Base-by-base conservation (phyloP, 129 eudicot species). In the Flaveria brownii region DNA sequence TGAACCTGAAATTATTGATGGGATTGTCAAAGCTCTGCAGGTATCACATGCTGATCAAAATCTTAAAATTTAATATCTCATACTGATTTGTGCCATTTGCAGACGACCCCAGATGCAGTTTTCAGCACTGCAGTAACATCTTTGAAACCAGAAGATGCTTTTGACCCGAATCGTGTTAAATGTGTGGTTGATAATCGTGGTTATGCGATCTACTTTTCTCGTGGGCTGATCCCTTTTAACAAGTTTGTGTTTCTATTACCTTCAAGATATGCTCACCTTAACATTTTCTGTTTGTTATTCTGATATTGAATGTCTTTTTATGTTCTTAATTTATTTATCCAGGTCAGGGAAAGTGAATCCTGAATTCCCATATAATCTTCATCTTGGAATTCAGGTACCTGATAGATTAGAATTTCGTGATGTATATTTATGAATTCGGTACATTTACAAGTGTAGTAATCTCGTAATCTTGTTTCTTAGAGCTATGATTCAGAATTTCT, bases 101-200 rank as follows among this genome's bases (percentile, higher is more conserved):
- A 94, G 98, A 88, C 84, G 64, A 86, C 90, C 73, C 97, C 98
- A 18, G 96, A 91, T 87, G 98, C 98, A 77, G 98, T 91, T 33
- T 91, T 94, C 74, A 94, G 98, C 88, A 94, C 98, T 2, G 97
- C 97, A 46, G 96, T 91, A 16, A 94, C 98, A 71, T 75, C 98
- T 73, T 83, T 94, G 80, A 91, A 84, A 77, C 89, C 97, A 52
- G 98, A 91, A 82, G 96, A 94, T 86, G 98, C 98, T 62, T 87
- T 87, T 76, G 96, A 94, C 80, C 90, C 93, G 17, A 94, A 94
- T 87, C 96, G 98, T 18, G 98, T 94, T 23, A 94, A 94, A 81
- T 94, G 98, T 72, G 88, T 94, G 8, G 87, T 94, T 65, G 97
- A 94, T 78, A 94, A 88, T 72, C 84, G 72, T 81, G 98, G 96